Evolutionary conservation across 106 monocot species (phyloP).

Genomic region (Phalaenopsis aphrodite): DNA sequence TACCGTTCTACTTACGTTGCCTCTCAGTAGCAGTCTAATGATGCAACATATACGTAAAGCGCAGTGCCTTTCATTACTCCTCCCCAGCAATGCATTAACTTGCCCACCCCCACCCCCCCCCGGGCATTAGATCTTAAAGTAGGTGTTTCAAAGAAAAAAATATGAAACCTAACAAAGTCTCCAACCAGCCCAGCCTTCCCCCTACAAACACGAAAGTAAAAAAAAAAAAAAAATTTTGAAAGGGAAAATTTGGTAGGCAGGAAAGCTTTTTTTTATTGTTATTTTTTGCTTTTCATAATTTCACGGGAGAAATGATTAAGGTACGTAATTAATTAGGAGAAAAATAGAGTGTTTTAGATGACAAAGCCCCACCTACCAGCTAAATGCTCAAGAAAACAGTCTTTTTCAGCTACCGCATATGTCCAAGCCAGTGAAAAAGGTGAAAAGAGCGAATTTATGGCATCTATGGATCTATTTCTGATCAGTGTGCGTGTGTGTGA

Average conservation of each 20-base stretch:
- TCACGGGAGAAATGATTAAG: constrained; percentile 1
- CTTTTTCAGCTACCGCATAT: not conserved
- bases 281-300: not conserved
- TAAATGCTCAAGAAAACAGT: constrained; percentile 1
- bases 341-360: not conserved
- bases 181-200: no score
- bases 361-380: constrained; percentile 3
- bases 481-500: not conserved
- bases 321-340: not conserved
- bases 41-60: no score
- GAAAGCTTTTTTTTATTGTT: not conserved
- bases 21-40: no score
- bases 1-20: no score
- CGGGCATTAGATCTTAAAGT: no score
- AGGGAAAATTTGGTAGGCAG: not conserved
- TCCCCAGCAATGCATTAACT: no score
- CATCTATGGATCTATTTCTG: not conserved
- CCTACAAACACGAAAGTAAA: no score
- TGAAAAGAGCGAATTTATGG: not conserved
- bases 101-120: no score
- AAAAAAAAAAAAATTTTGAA: no score
- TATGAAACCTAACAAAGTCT: no score
- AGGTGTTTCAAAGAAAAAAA: no score
- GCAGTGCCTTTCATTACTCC: no score
- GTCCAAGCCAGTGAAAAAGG: not conserved